Evolutionary conservation across 2,329 filamentous ascomycete genomes (phyloP).

Genomic region (Aspergillus pseudoviridinutans): DNA sequence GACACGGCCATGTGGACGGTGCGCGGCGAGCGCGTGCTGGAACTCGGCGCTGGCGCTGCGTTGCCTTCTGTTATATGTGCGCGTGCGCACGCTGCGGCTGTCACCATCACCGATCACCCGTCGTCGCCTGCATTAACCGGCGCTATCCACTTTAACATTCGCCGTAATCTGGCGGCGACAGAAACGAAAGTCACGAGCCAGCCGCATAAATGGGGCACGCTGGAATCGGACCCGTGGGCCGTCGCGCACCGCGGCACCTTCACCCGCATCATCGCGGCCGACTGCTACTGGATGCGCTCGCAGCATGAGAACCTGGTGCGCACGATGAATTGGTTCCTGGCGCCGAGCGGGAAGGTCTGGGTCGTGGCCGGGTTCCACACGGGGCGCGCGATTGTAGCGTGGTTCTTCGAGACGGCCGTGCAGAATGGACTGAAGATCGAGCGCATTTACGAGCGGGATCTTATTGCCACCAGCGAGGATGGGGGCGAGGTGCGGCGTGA

Average conservation of each 20-base stretch:
- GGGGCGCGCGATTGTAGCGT: conserved; percentile 51
- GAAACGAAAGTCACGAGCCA: conserved; percentile 33
- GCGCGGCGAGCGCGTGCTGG: conserved; percentile 50
- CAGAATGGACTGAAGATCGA: conserved; percentile 48
- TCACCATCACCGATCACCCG: conserved; percentile 52
- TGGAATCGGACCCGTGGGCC: conserved; percentile 37
- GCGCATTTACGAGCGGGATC: conserved; percentile 54
- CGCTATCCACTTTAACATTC: conserved; percentile 46
- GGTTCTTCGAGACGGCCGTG: conserved; percentile 51
- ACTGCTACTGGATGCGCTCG: conserved; percentile 58
- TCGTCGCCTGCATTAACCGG: conserved; percentile 39
- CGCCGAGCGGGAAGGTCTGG: conserved; percentile 38
- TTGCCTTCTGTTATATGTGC: conserved; percentile 39
- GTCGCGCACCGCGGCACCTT: conserved; percentile 37
- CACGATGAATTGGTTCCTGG: conserved; percentile 56
- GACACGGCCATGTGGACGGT: conserved; percentile 40
- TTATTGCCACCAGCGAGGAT: conserved; percentile 34
- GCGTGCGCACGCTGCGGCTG: conserved; percentile 33
- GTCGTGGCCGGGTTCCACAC: conserved; percentile 59
- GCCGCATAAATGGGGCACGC: conserved; percentile 53
- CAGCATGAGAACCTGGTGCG: conserved; percentile 55
- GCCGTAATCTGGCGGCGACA: conserved; percentile 32
- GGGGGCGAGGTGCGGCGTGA: conserved; percentile 43
- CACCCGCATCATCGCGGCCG: conserved; percentile 55
- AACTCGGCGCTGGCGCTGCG: conserved; percentile 55